Percentiles rank a stretch among this genome's conserved stretches.
phyloP scores from a whole-genome alignment of 257 asterid species.

The Solanum dulcamara region DNA sequence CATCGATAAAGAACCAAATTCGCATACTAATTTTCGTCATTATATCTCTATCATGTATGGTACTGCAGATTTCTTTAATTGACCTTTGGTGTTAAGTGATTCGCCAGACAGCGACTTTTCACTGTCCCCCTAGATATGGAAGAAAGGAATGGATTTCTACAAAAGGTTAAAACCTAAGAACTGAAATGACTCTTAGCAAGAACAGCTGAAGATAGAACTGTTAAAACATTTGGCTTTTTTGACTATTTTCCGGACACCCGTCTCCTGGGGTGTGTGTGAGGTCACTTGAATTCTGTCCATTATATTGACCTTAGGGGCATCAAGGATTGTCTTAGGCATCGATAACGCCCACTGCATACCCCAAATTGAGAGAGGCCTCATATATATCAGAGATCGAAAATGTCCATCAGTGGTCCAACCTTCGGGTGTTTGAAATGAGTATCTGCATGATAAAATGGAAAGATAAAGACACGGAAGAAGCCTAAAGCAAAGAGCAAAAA shows the following conservation, averaged over 20 bases:
- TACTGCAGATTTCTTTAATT: background rate
- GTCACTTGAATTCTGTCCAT: constrained; percentile 48
- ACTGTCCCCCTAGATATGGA: background rate
- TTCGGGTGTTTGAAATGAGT: constrained; percentile 90
- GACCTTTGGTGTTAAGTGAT: background rate
- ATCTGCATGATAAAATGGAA: constrained; percentile 31
- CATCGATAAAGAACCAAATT: background rate
- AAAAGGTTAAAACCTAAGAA: background rate
- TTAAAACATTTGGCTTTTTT: constrained; percentile 53
- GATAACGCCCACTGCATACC: constrained; percentile 89
- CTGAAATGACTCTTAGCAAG: constrained; percentile 29
- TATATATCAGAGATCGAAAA: constrained; percentile 82
- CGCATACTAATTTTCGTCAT: background rate
- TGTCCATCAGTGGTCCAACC: constrained; percentile 94
- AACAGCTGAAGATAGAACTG: constrained; percentile 54
- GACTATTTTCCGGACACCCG: constrained; percentile 40
- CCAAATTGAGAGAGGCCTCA: constrained; percentile 98
- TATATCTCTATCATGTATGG: background rate
- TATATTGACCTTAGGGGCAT: constrained; percentile 34
- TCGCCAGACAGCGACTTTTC: background rate
- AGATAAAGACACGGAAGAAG: background rate
- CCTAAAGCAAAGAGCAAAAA: background rate
- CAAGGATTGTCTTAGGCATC: constrained; percentile 29
- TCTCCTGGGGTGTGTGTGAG: constrained; percentile 21
- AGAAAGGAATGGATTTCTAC: background rate